Conservation (phyloP, 176 grass and related monocot genomes). For the Oryza glaberrima region DNA sequence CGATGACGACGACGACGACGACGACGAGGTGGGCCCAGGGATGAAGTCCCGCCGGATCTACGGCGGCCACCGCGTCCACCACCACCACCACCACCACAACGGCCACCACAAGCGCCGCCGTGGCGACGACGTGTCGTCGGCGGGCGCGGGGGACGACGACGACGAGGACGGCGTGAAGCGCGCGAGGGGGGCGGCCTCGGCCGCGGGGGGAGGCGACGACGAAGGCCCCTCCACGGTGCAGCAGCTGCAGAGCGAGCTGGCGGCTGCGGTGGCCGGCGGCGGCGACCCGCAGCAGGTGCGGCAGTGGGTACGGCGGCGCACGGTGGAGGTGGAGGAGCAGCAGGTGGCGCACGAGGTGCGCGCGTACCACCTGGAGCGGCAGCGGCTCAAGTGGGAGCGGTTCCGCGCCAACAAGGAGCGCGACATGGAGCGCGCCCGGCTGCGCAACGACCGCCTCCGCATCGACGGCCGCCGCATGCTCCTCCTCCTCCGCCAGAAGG, state of each 20-base stretch:
- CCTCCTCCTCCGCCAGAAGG: conserved; percentile 73
- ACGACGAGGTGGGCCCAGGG: not conserved
- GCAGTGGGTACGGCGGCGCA: conserved; percentile 60
- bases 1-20: conserved; percentile 20
- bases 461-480: conserved; percentile 76
- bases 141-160: conserved; percentile 38
- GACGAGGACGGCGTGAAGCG: conserved; percentile 33
- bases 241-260: conserved; percentile 66
- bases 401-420: conserved; percentile 76
- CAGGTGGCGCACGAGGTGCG: conserved; percentile 49
- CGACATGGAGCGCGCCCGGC: conserved; percentile 70
- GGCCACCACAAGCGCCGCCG: conserved; percentile 40
- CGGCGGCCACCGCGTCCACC: not conserved
- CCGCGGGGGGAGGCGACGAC: not conserved
- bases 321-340: conserved; percentile 78
- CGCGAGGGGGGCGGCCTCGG: not conserved
- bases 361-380: conserved; percentile 56
- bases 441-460: conserved; percentile 59
- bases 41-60: conserved; percentile 30
- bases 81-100: conserved; percentile 37
- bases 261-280: conserved; percentile 20
- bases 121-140: conserved; percentile 9
- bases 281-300: conserved; percentile 44
- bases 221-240: conserved; percentile 35
- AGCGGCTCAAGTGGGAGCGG: conserved; percentile 78